Evolutionary conservation across 306 rosid species (phyloP).

Genomic region (Vigna reflexopilosa): DNA sequence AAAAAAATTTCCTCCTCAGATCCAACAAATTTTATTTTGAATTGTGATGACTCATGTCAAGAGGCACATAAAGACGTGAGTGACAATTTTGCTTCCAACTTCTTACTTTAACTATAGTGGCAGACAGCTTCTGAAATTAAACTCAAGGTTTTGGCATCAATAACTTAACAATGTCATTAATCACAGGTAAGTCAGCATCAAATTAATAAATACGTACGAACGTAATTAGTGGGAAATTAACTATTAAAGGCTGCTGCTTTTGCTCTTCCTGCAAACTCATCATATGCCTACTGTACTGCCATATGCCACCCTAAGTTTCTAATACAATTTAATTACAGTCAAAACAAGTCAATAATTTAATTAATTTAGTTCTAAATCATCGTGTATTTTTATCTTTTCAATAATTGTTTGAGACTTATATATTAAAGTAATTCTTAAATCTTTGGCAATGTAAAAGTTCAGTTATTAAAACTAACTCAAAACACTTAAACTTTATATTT

Average conservation of each 20-base stretch:
- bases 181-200: slow-evolving; percentile 38
- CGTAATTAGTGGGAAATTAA: slow-evolving; percentile 30
- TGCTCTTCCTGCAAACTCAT: slow-evolving; percentile 32
- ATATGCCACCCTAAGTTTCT: background rate
- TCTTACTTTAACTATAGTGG: slow-evolving; percentile 46
- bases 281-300: slow-evolving; percentile 42
- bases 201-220: background rate
- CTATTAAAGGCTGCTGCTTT: background rate
- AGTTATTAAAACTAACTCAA: too few relatives aligned
- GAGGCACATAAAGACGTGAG: background rate
- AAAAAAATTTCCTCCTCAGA: fast-evolving
- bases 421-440: too few relatives aligned
- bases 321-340: too few relatives aligned
- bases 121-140: slow-evolving; percentile 51
- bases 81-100: too few relatives aligned
- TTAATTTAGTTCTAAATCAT: too few relatives aligned
- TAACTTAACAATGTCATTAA: slow-evolving; percentile 29
- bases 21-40: background rate
- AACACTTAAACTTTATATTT: too few relatives aligned
- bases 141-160: slow-evolving; percentile 51
- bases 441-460: too few relatives aligned
- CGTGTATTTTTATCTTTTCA: too few relatives aligned
- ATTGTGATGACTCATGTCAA: slow-evolving; percentile 16
- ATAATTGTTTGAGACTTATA: too few relatives aligned
- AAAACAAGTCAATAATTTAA: too few relatives aligned